phyloP scores from a whole-genome alignment of 352 stramenopile genomes.

The Pythium grandisporangium region DNA sequence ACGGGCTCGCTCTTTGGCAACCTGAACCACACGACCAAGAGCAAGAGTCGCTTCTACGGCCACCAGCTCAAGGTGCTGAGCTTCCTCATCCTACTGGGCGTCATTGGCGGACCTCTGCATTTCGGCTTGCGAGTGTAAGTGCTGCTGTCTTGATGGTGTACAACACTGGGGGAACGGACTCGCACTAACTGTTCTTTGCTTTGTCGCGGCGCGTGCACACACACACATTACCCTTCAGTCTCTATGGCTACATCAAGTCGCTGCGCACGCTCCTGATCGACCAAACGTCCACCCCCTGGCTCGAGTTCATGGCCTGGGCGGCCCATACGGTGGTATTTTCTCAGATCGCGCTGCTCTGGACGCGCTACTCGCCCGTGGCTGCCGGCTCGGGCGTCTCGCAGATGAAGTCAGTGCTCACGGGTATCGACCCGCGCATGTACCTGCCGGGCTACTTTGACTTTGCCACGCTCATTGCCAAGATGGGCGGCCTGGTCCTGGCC shows the following conservation, averaged over 20 bases:
- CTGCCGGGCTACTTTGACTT: conserved; percentile 79
- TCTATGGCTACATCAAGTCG: conserved; percentile 26
- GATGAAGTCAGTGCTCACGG: conserved; percentile 87
- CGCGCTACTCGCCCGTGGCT: conserved; percentile 57
- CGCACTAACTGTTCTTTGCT: background rate
- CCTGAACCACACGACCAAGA: conserved; percentile 23
- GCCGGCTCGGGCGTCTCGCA: conserved; percentile 77
- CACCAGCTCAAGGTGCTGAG: conserved; percentile 58
- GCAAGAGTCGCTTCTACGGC: conserved; percentile 35
- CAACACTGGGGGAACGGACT: too few relatives aligned
- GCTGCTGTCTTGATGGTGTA: too few relatives aligned
- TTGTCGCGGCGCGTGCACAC: background rate
- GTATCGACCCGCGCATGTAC: conserved; percentile 74
- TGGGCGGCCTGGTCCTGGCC: conserved; percentile 90
- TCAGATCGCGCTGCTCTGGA: conserved; percentile 55
- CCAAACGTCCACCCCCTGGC: conserved; percentile 15
- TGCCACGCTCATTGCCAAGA: conserved; percentile 79
- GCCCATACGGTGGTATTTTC: conserved; percentile 68
- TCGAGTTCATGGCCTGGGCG: conserved; percentile 49
- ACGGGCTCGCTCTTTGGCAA: conserved; percentile 58
- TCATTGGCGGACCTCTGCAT: conserved; percentile 71
- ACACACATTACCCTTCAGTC: conserved; percentile 6
- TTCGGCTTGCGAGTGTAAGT: conserved; percentile 59
- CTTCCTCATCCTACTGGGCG: conserved; percentile 72
- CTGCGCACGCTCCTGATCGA: conserved; percentile 34